Percentiles rank a stretch among this genome's conserved stretches.
phyloP scores from a whole-genome alignment of 1,139 yeast genomes.

The Pneumocystis murina region DNA sequence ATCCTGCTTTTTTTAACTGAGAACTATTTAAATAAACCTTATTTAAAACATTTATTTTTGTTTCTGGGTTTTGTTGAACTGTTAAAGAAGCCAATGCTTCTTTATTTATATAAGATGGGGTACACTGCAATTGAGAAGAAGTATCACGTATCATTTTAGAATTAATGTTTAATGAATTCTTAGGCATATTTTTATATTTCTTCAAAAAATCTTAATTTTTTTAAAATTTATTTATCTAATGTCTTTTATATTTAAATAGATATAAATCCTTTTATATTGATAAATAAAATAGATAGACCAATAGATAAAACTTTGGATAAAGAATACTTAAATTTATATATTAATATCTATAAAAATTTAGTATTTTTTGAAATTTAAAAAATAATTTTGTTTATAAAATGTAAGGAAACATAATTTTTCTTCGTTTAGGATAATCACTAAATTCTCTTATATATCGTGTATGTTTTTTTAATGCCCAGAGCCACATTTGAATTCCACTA shows the following conservation, averaged over 20 bases:
- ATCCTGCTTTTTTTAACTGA: neutral
- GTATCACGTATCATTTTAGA: neutral
- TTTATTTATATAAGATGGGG: neutral
- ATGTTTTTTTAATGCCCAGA: conserved; percentile 68
- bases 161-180: neutral
- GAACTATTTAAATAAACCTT: neutral
- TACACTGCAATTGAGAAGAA: neutral
- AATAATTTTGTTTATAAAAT: conserved; percentile 22
- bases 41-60: neutral
- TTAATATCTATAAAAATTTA: too few species aligned
- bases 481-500: conserved; percentile 62
- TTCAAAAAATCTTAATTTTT: neutral
- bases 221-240: neutral
- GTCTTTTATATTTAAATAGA: neutral
- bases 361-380: neutral
- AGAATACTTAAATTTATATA: too few species aligned
- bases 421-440: conserved; percentile 54
- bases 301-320: too few species aligned
- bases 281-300: too few species aligned
- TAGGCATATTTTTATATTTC: neutral
- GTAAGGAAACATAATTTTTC: conserved; percentile 54
- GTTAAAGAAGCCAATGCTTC: neutral
- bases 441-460: conserved; percentile 50
- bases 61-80: neutral
- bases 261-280: too few species aligned